Evolutionary conservation across 306 rosid species (phyloP).

Genomic region (Oxytropis ochrocephala): DNA sequence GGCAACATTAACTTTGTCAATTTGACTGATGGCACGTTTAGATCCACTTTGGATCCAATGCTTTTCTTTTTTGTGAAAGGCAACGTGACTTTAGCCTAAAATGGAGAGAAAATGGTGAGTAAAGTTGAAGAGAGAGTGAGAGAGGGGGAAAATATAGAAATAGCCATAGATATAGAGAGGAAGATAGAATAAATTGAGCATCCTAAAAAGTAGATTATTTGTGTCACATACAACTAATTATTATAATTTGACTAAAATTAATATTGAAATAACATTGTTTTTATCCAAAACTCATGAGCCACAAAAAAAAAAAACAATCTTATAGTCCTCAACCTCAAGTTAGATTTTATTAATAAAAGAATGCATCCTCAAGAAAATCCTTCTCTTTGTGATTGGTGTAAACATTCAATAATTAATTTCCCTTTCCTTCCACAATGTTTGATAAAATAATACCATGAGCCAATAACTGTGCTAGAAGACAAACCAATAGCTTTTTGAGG

Average conservation of each 20-base stretch:
- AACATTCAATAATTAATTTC: background rate
- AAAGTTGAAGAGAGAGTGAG: too few relatives aligned
- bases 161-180: too few relatives aligned
- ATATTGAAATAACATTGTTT: background rate
- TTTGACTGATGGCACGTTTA: too few relatives aligned
- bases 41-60: too few relatives aligned
- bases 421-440: conserved; percentile 1
- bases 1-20: too few relatives aligned
- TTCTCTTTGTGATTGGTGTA: background rate
- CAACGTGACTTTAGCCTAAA: too few relatives aligned
- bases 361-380: background rate
- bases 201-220: too few relatives aligned
- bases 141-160: too few relatives aligned
- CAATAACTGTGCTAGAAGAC: background rate
- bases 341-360: background rate
- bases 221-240: background rate
- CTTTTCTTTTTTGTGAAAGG: too few relatives aligned
- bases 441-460: conserved; percentile 2
- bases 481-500: background rate
- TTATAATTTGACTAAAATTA: background rate
- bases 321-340: background rate
- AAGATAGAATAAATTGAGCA: too few relatives aligned
- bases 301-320: background rate
- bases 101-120: too few relatives aligned
- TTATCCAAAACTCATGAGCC: background rate